Evolutionary conservation across 2,329 filamentous ascomycete species (phyloP), one percentile per base, ranked within the genome.

Genomic region (Cytospora piceicola): DNA sequence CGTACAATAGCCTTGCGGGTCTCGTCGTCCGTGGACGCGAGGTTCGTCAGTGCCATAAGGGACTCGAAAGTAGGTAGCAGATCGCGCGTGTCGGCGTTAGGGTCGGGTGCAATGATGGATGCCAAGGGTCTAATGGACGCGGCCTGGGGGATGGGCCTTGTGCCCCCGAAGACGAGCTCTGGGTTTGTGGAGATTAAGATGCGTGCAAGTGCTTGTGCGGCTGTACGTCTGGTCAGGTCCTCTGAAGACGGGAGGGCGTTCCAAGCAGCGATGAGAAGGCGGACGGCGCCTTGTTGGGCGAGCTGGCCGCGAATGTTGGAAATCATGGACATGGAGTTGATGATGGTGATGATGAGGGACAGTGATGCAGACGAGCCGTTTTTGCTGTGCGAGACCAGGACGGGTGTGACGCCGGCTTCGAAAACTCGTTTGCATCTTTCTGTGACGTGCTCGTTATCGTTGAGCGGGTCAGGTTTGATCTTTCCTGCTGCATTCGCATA

Each of bases 261-360:
- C 83, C 88, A 88, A 63, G 89, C 85, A 17, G 89, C 85, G 30
- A 98, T 84, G 27, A 98, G 83, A 1, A 97, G 85, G 71, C 91
- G 95, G 22, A 97, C 86, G 2, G 92, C 93, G n/a, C 95, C 95
- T 81, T 98, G 94, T 74, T 98, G 95, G 3, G 93, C 92, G 69
- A 99, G 88, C 58, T 87, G 84, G 0, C 93, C 91, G 14, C 95
- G 88, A 64, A 93, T 83, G 63, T 87, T 87, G 49, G 88, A 82
- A n/a, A 88, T 89, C 72, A 89, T 88, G 22, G 93, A 89, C 5
- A 99, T 81, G 0, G 92, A 88, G 67, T 92, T 86, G 39, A 98
- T 80, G 67, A 97, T 94, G 56, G 88, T 87, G 61, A 92, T 85
- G 61, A 90, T 89, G 32, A 96, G 86, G 20, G 86, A 83, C 11